Base-by-base conservation (phyloP, 805 yeast genomes). In the Ogataea neopini region DNA sequence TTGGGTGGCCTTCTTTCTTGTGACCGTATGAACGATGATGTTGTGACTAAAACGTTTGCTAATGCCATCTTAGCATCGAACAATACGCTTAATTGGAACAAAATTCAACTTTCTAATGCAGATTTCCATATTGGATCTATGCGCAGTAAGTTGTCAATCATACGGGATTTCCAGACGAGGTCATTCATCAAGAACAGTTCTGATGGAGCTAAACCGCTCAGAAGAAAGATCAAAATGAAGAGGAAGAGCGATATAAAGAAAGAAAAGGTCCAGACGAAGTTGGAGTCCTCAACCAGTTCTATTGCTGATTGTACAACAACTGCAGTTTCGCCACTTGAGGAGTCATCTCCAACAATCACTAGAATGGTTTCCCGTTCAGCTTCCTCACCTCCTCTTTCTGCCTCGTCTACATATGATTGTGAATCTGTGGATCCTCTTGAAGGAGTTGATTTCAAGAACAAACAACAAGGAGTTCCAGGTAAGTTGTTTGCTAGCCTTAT, bases 151-250 rank as follows among this genome's bases (percentile, higher is more conserved):
- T 67, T 54, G 55, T 63, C 52, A 65, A 69, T 57, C 44, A 75
- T 78, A 40, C 72, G 77, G 17, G 62, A 67, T 25, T 76, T 77
- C 48, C 83, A 78, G 59, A 58, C 73, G 5, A 69, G 68, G 48
- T 71, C 70, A 32, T 77, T 62, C 54, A 62, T 68, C 47, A 70
- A 69, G 50, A 61, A 57, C 47, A 59, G 52, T 39, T 49, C 48
- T 18, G 59, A 56, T 37, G 61, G 57, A 6, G 51, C 38, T 13
- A 70, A 71, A 49, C 66, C 69, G 6, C 53, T 51, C 40, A 46
- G 68, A 34, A 50, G 67, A 44, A 51, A 48, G 15, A 54, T 61
- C 53, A 59, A 62, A 57, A 46, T 61, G 49, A 49, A 40, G 35
- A 33, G 22, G 25, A 22, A 11, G 45, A n/a, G 38, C 29, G 18